Evolutionary conservation across 176 grass and related monocot genomes (phyloP).

Genomic region (Aegilops tauschii): DNA sequence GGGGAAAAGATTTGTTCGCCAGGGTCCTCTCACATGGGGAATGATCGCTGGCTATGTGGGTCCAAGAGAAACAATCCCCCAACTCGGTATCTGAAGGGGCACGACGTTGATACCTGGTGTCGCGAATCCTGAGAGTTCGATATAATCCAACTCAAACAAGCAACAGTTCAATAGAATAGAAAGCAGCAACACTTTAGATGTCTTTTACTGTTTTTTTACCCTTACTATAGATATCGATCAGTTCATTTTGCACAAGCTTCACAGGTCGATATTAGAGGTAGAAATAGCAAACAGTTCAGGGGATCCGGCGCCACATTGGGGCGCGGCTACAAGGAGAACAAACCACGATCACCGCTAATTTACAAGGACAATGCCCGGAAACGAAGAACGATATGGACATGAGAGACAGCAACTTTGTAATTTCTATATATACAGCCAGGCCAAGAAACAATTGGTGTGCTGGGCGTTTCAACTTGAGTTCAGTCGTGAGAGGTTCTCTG

Average conservation of each 20-base stretch:
- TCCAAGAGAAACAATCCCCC: too few relatives aligned
- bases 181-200: not conserved
- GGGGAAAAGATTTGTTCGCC: too few relatives aligned
- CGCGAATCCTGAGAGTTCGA: too few relatives aligned
- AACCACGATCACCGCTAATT: too few relatives aligned
- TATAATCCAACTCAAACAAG: not conserved
- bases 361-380: too few relatives aligned
- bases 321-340: too few relatives aligned
- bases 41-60: too few relatives aligned
- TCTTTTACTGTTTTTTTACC: not conserved
- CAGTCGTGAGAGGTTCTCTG: not conserved
- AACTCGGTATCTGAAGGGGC: too few relatives aligned
- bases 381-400: not conserved
- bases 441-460: not conserved
- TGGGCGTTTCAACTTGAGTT: not conserved
- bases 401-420: not conserved
- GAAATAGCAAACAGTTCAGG: not conserved
- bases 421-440: not conserved
- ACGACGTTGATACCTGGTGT: not conserved
- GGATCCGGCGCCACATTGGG: too few relatives aligned
- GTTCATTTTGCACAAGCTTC: not conserved
- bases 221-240: not conserved
- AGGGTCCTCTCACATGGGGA: too few relatives aligned
- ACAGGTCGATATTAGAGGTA: not conserved
- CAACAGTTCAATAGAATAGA: not conserved